Evolutionary conservation across 1,139 yeast genomes (phyloP).

Genomic region (Blastobotrys elegans): DNA sequence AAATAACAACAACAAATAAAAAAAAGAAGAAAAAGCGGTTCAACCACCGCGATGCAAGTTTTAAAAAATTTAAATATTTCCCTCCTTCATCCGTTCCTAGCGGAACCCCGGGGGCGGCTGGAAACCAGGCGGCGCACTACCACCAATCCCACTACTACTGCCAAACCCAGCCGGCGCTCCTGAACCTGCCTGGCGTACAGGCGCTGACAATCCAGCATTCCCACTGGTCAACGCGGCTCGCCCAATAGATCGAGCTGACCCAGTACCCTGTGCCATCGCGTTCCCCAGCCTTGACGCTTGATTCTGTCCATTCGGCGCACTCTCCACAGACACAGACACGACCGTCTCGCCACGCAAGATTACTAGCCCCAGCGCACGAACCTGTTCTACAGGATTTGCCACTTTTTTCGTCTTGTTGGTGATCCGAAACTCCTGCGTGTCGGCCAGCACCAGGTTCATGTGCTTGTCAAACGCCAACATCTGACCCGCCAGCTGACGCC

Average conservation of each 20-base stretch:
- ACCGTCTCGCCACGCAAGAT: slow-evolving; percentile 87
- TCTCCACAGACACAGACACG: slow-evolving; percentile 76
- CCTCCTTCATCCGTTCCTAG: too few species aligned
- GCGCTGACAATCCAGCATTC: slow-evolving; percentile 27
- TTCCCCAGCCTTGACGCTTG: slow-evolving; percentile 31
- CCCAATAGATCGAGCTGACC: slow-evolving; percentile 42
- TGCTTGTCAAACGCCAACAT: slow-evolving; percentile 84
- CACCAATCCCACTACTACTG: too few species aligned
- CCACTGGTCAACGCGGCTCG: slow-evolving; percentile 18
- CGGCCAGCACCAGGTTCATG: slow-evolving; percentile 80
- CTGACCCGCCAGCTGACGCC: slow-evolving; percentile 71
- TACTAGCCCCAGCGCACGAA: slow-evolving; percentile 71
- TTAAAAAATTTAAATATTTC: too few species aligned
- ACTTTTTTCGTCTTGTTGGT: slow-evolving; percentile 51
- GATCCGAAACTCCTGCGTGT: slow-evolving; percentile 76
- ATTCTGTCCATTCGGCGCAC: slow-evolving; percentile 53
- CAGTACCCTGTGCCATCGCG: slow-evolving; percentile 39
- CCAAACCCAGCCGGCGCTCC: slow-evolving; percentile 27
- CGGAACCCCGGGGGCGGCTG: slow-evolving; percentile 19
- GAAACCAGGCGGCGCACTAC: slow-evolving; percentile 29
- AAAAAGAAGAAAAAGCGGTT: not conserved
- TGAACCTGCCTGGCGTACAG: slow-evolving; percentile 24
- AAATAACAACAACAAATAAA: too few species aligned
- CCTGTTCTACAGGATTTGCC: slow-evolving; percentile 45
- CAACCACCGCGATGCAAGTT: too few species aligned